Percentiles rank a stretch among this genome's conserved stretches.
Conservation (phyloP, 2,329 filamentous ascomycete genomes). For the Ophiostoma pallidulum region DNA sequence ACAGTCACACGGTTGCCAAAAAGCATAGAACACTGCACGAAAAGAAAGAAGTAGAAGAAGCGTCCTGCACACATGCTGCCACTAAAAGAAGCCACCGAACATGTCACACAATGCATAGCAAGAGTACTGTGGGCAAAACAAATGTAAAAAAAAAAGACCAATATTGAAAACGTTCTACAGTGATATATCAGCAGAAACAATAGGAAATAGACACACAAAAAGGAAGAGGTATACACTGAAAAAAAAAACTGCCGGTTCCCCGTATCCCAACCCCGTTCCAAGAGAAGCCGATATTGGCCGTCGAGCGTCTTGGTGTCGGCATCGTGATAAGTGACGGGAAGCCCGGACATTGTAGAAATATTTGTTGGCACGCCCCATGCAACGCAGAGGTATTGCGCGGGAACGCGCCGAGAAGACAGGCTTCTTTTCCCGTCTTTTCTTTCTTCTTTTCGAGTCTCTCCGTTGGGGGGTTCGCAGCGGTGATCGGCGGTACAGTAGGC, state of each 20-base stretch:
- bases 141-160: conserved; percentile 1
- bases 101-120: too few species aligned
- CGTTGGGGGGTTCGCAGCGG: too few species aligned
- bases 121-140: too few species aligned
- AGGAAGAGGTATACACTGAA: conserved; percentile 13
- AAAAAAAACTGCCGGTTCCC: conserved; percentile 9
- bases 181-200: conserved; percentile 18
- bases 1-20: too few species aligned
- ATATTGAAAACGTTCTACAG: conserved; percentile 16
- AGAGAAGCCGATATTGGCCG: neutral
- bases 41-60: too few species aligned
- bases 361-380: conserved; percentile 4
- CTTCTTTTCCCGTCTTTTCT: neutral
- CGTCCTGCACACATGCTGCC: too few species aligned
- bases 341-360: neutral
- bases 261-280: conserved; percentile 9
- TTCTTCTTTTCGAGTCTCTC: neutral
- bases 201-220: conserved; percentile 9
- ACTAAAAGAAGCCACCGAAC: too few species aligned
- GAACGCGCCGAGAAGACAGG: conserved; percentile 1
- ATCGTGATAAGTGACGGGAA: neutral
- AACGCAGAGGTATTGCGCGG: neutral
- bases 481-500: too few species aligned
- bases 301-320: neutral
- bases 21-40: too few species aligned